Conservation (phyloP, 139 green algal genomes). For the Raphidocelis subcapitata region DNA sequence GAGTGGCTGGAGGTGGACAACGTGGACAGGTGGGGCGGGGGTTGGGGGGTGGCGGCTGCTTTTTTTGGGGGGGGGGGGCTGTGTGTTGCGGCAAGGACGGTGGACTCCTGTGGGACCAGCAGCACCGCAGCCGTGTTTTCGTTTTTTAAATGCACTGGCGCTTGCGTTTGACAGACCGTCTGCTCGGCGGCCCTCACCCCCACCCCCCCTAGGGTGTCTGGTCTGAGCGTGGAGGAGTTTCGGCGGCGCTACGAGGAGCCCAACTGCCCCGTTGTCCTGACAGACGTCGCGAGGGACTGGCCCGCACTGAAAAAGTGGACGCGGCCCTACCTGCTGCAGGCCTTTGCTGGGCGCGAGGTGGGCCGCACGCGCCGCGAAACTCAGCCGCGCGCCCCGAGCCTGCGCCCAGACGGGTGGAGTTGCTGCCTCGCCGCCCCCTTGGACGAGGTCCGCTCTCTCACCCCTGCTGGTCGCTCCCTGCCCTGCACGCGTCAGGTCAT, state of each 20-base stretch:
- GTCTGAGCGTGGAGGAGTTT: conserved; percentile 70
- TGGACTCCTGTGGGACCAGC: background rate
- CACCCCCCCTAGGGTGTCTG: conserved; percentile 15
- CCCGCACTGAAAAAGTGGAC: conserved; percentile 66
- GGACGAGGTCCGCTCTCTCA: too few relatives aligned
- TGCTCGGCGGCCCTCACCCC: too few relatives aligned
- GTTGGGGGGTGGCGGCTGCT: background rate
- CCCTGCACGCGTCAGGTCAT: conserved; percentile 20
- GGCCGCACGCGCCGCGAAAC: too few relatives aligned
- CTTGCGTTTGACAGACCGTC: too few relatives aligned
- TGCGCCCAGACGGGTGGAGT: too few relatives aligned
- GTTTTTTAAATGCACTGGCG: background rate
- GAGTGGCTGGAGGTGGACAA: conserved; percentile 85
- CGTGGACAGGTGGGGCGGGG: conserved; percentile 55
- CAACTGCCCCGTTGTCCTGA: conserved; percentile 87
- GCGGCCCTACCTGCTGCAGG: conserved; percentile 44
- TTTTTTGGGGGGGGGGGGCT: background rate
- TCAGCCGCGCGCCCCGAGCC: too few relatives aligned
- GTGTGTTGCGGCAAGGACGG: background rate
- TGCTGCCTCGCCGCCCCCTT: too few relatives aligned
- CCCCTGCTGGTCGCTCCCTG: background rate
- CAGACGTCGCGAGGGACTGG: conserved; percentile 53
- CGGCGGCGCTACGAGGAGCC: conserved; percentile 70
- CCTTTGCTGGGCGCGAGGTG: conserved; percentile 49
- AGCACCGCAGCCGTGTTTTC: background rate